Base-by-base conservation (phyloP, 192 early-diverging fungal species). In the Backusella psychrophila region DNA sequence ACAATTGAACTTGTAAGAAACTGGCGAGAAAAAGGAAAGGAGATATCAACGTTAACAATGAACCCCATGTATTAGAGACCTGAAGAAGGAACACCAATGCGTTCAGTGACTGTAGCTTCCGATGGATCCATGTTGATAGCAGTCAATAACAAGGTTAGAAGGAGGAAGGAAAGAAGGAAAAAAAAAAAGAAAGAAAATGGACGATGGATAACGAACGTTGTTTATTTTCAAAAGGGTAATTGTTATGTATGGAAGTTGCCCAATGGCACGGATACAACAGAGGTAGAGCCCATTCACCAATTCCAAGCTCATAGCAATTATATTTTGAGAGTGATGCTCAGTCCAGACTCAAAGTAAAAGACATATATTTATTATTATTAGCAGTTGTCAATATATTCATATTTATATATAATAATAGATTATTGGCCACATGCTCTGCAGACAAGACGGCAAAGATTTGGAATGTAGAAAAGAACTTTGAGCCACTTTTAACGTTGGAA, bases 361-460 rank as follows among this genome's bases (percentile, higher is more conserved):
- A 67, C 31, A 66, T 21, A n/a, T 34, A 7, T 11, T 12, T 39
- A 14, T 26, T 39, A 14, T 26, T 66, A 49, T 5, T 15, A 31
- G 34, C 3, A 33, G 33, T 33, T 33, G 33, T 33, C 33, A 3
- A 68, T 72, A 36, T 14, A 26, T 29, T 65, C 15, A 42, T 15
- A 46, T 31, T 9, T 2, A 17, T 74, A 17, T 4, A 44, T 34
- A 36, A n/a, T 29, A 29, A 6, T 49, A 92, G 90, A 76, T 79
- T 88, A 34, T 84, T 96, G 46, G 94, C 94, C 3, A 96, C 94
- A 1, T 95, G 94, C 75, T 95, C 94, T 1, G 94, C 95, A 12
- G 95, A 97, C 75, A 89, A 88, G 35, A 94, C 95, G 2, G 93
- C 95, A 38, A 95, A 95, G 83, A 89, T 96, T 70, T 97, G 95